Evolutionary conservation across 805 yeast species (phyloP).

Genomic region (Kuraishia piskuri): DNA sequence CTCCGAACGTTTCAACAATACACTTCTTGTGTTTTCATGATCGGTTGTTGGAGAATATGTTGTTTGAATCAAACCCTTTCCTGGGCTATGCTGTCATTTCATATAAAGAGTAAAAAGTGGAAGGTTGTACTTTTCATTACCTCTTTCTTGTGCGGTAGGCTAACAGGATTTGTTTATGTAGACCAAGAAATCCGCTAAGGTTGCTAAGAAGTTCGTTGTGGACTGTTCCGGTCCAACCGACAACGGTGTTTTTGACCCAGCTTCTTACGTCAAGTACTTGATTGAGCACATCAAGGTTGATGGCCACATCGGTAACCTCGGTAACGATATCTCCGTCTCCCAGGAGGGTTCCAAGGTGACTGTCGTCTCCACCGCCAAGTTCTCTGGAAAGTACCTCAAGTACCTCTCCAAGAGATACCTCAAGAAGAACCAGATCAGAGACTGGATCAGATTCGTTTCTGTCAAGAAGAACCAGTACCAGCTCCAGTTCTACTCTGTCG

Average conservation of each 20-base stretch:
- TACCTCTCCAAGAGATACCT: constrained; percentile 99
- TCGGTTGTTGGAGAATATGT: background rate
- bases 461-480: constrained; percentile 92
- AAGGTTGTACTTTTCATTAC: constrained; percentile 5
- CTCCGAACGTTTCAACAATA: background rate
- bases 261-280: constrained; percentile 95
- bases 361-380: constrained; percentile 87
- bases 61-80: constrained; percentile 8
- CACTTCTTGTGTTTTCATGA: background rate
- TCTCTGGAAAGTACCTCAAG: constrained; percentile 99
- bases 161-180: constrained; percentile 39
- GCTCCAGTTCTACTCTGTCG: constrained; percentile 98
- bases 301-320: constrained; percentile 92
- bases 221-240: constrained; percentile 97
- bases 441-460: constrained; percentile 99
- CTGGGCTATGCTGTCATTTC: constrained; percentile 41
- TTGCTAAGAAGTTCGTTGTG: constrained; percentile 84
- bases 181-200: constrained; percentile 72
- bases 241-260: constrained; percentile 96
- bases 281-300: constrained; percentile 99
- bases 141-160: constrained; percentile 57
- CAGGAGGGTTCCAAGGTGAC: constrained; percentile 82
- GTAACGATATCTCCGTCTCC: constrained; percentile 85
- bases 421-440: constrained; percentile 99
- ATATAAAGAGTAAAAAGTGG: constrained; percentile 2